These are phyloP conservation scores for Rhizopus stolonifer DNA, from an alignment of 371 early-diverging fungal genomes.

Conservation along the genomic window DNA sequence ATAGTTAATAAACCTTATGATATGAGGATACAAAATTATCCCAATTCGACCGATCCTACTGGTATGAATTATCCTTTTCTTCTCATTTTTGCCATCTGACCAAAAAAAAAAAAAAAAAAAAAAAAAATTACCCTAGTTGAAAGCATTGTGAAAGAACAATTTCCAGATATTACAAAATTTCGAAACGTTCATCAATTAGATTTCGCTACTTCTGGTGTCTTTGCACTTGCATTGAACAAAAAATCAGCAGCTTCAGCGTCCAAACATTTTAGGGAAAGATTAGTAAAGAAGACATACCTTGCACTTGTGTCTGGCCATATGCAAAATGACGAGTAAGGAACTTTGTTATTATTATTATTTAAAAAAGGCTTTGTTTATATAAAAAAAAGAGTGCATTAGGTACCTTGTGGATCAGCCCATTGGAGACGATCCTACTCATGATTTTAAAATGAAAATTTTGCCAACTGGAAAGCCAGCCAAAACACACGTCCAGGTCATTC, in stretches of 20 bases:
- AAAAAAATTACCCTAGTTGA: no score
- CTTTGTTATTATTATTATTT: no score
- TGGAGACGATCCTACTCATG: constrained; percentile 38
- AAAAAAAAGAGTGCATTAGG: background rate
- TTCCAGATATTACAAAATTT: constrained; percentile 25
- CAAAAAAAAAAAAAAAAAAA: no score
- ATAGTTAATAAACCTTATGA: constrained; percentile 33
- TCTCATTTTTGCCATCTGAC: background rate
- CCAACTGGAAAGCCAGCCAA: constrained; percentile 35
- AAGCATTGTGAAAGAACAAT: constrained; percentile 22
- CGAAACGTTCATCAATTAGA: constrained; percentile 47
- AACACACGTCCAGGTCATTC: constrained; percentile 27
- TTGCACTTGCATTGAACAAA: constrained; percentile 38
- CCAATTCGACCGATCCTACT: constrained; percentile 14
- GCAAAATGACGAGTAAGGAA: constrained; percentile 30
- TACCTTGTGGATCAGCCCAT: constrained; percentile 31
- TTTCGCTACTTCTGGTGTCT: constrained; percentile 43
- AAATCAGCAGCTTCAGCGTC: constrained; percentile 33
- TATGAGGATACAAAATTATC: constrained; percentile 25
- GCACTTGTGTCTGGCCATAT: constrained; percentile 46
- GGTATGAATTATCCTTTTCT: constrained; percentile 7
- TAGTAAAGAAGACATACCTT: constrained; percentile 45
- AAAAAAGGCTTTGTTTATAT: background rate
- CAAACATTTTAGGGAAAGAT: constrained; percentile 34
- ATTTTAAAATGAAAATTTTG: constrained; percentile 36